Evolutionary conservation across 306 rosid species (phyloP).

Genomic region (Inga oerstediana): DNA sequence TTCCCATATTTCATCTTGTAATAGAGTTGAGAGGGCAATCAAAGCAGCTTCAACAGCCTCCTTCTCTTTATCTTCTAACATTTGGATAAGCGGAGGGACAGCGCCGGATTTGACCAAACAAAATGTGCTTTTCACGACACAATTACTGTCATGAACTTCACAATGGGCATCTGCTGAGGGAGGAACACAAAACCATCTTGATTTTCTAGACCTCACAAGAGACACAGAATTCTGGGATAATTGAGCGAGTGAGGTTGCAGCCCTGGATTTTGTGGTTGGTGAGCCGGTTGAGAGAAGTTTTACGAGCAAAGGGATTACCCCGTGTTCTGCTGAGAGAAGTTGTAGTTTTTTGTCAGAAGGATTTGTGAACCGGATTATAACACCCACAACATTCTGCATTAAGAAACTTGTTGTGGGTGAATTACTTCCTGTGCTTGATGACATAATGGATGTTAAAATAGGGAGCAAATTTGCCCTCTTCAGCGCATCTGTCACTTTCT

Average conservation of each 20-base stretch:
- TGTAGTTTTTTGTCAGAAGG: constrained; percentile 80
- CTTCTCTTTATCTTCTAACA: constrained; percentile 64
- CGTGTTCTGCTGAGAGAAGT: constrained; percentile 67
- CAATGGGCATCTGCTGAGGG: constrained; percentile 60
- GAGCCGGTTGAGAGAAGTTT: constrained; percentile 69
- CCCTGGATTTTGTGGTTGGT: constrained; percentile 57
- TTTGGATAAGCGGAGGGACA: constrained; percentile 56
- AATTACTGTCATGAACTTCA: constrained; percentile 74
- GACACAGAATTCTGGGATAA: constrained; percentile 73
- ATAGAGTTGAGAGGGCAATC: constrained; percentile 67
- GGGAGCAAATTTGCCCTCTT: constrained; percentile 63
- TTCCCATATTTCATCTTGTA: constrained; percentile 79
- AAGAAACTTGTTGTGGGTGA: constrained; percentile 39
- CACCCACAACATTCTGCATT: constrained; percentile 54
- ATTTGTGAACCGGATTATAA: constrained; percentile 68
- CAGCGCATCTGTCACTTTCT: constrained; percentile 62
- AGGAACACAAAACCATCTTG: constrained; percentile 72
- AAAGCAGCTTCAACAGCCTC: constrained; percentile 80
- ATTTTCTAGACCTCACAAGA: constrained; percentile 53
- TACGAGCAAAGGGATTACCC: constrained; percentile 78
- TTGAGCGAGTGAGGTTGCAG: constrained; percentile 82
- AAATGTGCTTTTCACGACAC: constrained; percentile 68
- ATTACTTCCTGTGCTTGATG: constrained; percentile 45
- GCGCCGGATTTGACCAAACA: constrained; percentile 87
- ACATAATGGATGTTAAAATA: constrained; percentile 53